A percentile compares a stretch with the other conserved stretches of the same genome.
Conservation (phyloP, 192 early-diverging fungal species). For the Chytriomyces hyalinus region DNA sequence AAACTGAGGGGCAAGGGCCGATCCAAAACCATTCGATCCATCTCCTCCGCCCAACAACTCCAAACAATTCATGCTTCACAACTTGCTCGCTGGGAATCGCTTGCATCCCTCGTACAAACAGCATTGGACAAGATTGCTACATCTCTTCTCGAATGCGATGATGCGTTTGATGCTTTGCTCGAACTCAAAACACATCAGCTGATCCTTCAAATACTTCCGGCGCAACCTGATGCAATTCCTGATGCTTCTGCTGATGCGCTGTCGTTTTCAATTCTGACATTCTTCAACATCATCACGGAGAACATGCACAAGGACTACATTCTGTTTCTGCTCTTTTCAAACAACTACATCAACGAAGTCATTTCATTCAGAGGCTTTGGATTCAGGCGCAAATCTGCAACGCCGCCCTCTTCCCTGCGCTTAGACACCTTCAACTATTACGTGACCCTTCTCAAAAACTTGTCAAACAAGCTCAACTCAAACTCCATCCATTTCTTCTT, state of each 20-base stretch:
- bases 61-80: too few relatives aligned
- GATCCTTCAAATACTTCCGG: background rate
- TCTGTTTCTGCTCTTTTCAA: constrained; percentile 67
- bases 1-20: background rate
- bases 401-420: background rate
- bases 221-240: background rate
- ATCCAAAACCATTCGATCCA: background rate
- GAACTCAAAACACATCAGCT: constrained; percentile 11
- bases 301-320: constrained; percentile 50
- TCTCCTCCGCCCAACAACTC: background rate
- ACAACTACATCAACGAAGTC: constrained; percentile 76
- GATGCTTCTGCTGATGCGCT: background rate
- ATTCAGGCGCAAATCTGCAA: background rate
- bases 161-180: constrained; percentile 14
- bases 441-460: constrained; percentile 71
- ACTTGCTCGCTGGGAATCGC: too few relatives aligned
- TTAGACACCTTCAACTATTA: constrained; percentile 68
- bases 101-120: background rate
- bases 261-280: constrained; percentile 43
- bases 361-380: constrained; percentile 40
- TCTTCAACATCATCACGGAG: constrained; percentile 64
- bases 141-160: constrained; percentile 5
- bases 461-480: constrained; percentile 67
- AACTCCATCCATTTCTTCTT: constrained; percentile 71
- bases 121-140: background rate